Base-by-base conservation (phyloP, 306 rosid genomes). In the Acacia melanoxylon region DNA sequence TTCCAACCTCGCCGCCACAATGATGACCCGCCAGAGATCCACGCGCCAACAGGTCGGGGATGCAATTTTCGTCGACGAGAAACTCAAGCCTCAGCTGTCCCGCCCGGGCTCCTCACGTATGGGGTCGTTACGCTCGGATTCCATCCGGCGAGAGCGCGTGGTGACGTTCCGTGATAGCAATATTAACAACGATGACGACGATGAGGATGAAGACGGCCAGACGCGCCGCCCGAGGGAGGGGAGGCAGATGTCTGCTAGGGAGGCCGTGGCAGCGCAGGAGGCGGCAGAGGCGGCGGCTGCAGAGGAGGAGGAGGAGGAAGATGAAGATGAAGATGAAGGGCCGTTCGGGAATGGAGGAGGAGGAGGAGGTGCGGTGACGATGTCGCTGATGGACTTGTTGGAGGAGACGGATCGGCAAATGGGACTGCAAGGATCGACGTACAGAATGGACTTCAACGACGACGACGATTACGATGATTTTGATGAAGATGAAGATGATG, bases 381-480 rank as follows among this genome's bases (percentile, higher is more conserved):
- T 95, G 94, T 93, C 95, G 68, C 83, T 95, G 91, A 91, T 91
- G 98, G 99, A 95, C 67, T 83, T 95, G 65, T 62, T 95, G 82
- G 97, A 91, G 67, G 98, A 91, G 72, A 93, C 94, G 8, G 97
- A 92, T 46, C 75, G 92, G 81, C 87, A 87, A 70, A 88, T 90
- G 98, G 97, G 95, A 68, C 59, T 81, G n/a, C 91, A 77, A 75
- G 91, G 91, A 31, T 85, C 89, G 17, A 80, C 85, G 80, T 92
- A 90, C 74, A 80, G 25, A 4, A 63, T 89, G 76, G 76, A 45
- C 16, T 41, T 46, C 0, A 89, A 87, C 0, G 86, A 51, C 8
- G 58, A 51, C 20, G 58, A 51, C 7, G 16, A 80, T 0, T 78
- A 75, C 0, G 81, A 82, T 0, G 86, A 54, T 2, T 87, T 70